Base-by-base conservation (phyloP, 345 rosid species). In the Eucalyptus sp. region DNA sequence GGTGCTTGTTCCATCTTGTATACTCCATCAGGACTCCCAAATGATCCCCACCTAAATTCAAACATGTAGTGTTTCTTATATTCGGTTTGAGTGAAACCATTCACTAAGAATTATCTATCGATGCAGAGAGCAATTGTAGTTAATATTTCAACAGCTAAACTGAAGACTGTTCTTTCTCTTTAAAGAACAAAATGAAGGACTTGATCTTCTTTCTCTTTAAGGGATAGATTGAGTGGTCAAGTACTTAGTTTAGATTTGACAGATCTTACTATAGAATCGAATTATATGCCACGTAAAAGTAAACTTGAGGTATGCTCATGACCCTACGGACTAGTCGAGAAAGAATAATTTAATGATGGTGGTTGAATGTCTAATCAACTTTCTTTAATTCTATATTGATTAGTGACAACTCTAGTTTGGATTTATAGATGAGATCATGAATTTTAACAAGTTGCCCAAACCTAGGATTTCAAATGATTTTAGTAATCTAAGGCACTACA, bases 11-110 rank as follows among this genome's bases (percentile, higher is more conserved):
- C 92, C 79, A 93, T 95, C 90, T 96, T 96, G 88, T 93, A 92
- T 87, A 94, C 91, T 88, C 94, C 91, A 87, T 95, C 89, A 51
- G 89, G 87, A 89, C 91, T 92, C 91, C 93, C 98, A 86, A 96
- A 96, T 11, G 99, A 95, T 66, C 99, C 99, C 94, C 96, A 95
- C 92, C 95, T 94, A 76, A 87, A 62, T 71, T 71, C 41, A 41
- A 20, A 60, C 58, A n/a, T 10, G 22, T 56, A n/a, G 22, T 4
- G 24, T 56, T 37, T 31, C 20, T 56, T n/a, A 86, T 14, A n/a
- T 10, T 22, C 43, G 25, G 46, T 71, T 37, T 10, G 54, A 50
- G 10, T 2, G 81, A 71, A 71, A 37, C 25, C 81, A 71, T 71
- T 41, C 46, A 64, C 37, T 14, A 71, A 71, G 46, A 71, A 10